A percentile compares a stretch with the other conserved stretches of the same genome.
These are phyloP conservation scores for Tricladium varicosporioides DNA, from an alignment of 2,329 filamentous ascomycete genomes.

Conservation along the genomic window DNA sequence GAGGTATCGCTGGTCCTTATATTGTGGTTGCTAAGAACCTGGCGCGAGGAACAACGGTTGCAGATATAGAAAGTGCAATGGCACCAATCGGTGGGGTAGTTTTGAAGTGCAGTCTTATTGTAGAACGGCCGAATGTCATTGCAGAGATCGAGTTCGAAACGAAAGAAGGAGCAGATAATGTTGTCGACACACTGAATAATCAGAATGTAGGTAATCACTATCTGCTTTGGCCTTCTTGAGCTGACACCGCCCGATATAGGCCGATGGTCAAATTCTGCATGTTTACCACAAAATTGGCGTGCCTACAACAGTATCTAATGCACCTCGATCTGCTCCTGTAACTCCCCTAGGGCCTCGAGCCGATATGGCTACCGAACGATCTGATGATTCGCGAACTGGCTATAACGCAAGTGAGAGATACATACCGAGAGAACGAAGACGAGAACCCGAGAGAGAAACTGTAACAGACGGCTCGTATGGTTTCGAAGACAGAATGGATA, in stretches of 20 bases:
- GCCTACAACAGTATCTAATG: constrained; percentile 15
- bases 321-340: constrained; percentile 10
- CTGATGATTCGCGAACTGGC: constrained; percentile 20
- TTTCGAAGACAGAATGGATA: constrained; percentile 36
- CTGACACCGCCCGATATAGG: constrained; percentile 42
- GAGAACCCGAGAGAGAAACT: constrained; percentile 29
- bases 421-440: constrained; percentile 21
- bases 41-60: constrained; percentile 75
- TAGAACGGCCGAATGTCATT: constrained; percentile 68
- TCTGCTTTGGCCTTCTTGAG: neutral
- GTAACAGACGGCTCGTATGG: constrained; percentile 36
- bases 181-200: constrained; percentile 75
- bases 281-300: constrained; percentile 65
- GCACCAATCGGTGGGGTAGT: constrained; percentile 70
- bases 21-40: constrained; percentile 78
- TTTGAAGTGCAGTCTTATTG: constrained; percentile 64
- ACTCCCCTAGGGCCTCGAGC: constrained; percentile 33
- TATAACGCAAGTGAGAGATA: constrained; percentile 27
- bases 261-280: constrained; percentile 71
- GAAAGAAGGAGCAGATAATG: constrained; percentile 69
- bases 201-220: constrained; percentile 58
- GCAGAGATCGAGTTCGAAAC: constrained; percentile 75
- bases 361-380: constrained; percentile 18
- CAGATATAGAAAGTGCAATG: constrained; percentile 81
- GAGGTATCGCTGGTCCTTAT: constrained; percentile 70